Evolutionary conservation across 805 yeast species (phyloP), one percentile per base, ranked within the genome.

Genomic region (Metschnikowia santaceciliae): DNA sequence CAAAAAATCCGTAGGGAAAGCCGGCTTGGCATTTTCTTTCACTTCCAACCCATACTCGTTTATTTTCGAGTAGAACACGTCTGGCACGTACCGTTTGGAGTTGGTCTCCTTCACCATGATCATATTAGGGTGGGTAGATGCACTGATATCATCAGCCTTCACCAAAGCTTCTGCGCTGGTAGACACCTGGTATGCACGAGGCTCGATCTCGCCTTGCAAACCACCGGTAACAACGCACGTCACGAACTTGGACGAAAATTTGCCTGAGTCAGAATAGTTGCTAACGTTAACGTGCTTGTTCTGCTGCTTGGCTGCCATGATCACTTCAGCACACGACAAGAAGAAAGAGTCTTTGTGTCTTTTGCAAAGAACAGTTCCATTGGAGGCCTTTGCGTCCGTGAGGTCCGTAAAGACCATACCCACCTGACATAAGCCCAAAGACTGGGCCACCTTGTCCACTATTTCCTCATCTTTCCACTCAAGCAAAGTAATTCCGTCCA

Each of bases 141-240:
- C 92, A 32, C 84, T 77, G 32, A 94, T 82, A 56, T 92, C 79
- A 61, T 88, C 96, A 0, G 98, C 96, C 45, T 80, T 78, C 0
- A 89, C 90, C 62, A 94, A 74, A 0, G 90, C 95, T 68, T 94
- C 97, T 0, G 96, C 96, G 51, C 83, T 78, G 32, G 83, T 82
- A 4, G 95, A 85, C 0, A 90, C 96, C 67, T 94, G 99, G 67
- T 91, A 94, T 37, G 95, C 81, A 15, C 87, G 75, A 3, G 96
- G 87, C 62, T 92, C 99, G 62, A 94, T 92, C 54, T 92, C 96
- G 20, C 95, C 94, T 45, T 82, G 70, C 13, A 77, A 64, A 56
- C 96, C 95, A n/a, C 99, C 99, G 1, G 95, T 81, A 2, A 94
- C 77, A 20, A 90, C 92, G 70, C 97, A 91, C 0, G 98, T 92